Conservation (phyloP, 495 filamentous ascomycete species). For the Penicillium robsamsonii region DNA sequence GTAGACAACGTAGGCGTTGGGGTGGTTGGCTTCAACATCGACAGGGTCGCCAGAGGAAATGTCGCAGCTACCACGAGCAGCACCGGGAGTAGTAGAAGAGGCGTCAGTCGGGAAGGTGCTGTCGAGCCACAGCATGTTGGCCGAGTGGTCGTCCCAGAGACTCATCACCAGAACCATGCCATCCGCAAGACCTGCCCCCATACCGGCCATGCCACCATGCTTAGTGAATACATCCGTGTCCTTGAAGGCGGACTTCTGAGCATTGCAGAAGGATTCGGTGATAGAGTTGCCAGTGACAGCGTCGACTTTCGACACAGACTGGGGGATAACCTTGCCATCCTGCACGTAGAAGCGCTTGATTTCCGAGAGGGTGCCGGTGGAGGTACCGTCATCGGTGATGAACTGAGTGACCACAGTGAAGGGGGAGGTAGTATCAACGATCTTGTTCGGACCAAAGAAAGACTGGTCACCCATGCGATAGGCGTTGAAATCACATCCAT, state of each 20-base stretch:
- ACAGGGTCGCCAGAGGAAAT: slow-evolving; percentile 60
- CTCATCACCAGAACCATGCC: slow-evolving; percentile 78
- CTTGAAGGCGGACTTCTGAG: slow-evolving; percentile 59
- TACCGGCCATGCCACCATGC: slow-evolving; percentile 58
- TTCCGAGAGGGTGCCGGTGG: slow-evolving; percentile 53
- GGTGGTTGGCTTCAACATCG: slow-evolving; percentile 54
- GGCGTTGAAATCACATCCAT: slow-evolving; percentile 74
- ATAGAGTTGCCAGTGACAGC: slow-evolving; percentile 55
- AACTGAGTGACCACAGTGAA: slow-evolving; percentile 73
- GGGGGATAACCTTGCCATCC: slow-evolving; percentile 58
- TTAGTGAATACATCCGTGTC: slow-evolving; percentile 56
- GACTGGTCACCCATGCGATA: slow-evolving; percentile 60
- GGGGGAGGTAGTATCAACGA: slow-evolving; percentile 57
- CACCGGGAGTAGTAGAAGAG: slow-evolving; percentile 57
- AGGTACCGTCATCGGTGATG: slow-evolving; percentile 50
- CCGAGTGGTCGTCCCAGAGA: slow-evolving; percentile 74
- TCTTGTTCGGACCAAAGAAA: slow-evolving; percentile 61
- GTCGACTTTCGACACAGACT: slow-evolving; percentile 52
- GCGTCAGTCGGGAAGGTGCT: slow-evolving; percentile 64
- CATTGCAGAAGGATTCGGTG: slow-evolving; percentile 56
- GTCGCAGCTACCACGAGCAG: slow-evolving; percentile 67
- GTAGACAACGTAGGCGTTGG: slow-evolving; percentile 60
- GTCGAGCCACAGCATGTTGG: slow-evolving; percentile 86
- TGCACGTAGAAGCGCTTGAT: slow-evolving; percentile 71
- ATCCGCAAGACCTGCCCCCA: slow-evolving; percentile 53